Evolutionary conservation across 352 stramenopile species (phyloP).

Genomic region (Globisporangium radiosum): DNA sequence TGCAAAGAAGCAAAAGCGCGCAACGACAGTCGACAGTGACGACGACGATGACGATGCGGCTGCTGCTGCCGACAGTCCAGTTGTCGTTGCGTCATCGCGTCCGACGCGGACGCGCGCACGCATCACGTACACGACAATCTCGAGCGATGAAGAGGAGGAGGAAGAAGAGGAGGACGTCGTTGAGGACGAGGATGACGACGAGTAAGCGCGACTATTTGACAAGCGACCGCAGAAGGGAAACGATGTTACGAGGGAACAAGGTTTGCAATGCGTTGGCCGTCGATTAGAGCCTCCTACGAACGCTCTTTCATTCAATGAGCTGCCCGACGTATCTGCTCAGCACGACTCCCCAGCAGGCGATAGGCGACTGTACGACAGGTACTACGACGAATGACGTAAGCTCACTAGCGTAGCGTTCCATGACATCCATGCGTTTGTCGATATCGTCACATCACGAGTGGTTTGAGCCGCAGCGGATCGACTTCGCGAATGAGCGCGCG

Average conservation of each 20-base stretch:
- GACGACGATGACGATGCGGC: conserved; percentile 17
- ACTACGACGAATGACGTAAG: neutral
- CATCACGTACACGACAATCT: conserved; percentile 48
- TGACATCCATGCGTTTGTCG: neutral
- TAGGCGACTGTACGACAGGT: neutral
- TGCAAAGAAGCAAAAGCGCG: conserved; percentile 31
- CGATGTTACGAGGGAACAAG: too few species aligned
- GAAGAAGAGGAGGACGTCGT: conserved; percentile 32
- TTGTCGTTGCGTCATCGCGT: conserved; percentile 20
- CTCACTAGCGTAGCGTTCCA: neutral
- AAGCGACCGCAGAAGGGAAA: too few species aligned
- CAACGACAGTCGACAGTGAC: conserved; percentile 1
- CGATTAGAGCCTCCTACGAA: too few species aligned
- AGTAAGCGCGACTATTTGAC: neutral
- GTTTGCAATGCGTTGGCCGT: too few species aligned
- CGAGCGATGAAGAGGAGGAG: conserved; percentile 36
- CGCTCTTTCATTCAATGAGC: too few species aligned
- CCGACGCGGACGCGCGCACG: conserved; percentile 28
- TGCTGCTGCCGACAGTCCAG: conserved; percentile 7
- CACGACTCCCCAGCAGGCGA: too few species aligned
- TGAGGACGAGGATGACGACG: conserved; percentile 58
- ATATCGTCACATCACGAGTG: conserved; percentile 10
- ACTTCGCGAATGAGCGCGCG: conserved; percentile 44
- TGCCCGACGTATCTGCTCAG: too few species aligned
- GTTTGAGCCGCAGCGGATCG: conserved; percentile 30